Conservation (phyloP, 2,329 filamentous ascomycete genomes). For the Chrysosphaeria jannelii region DNA sequence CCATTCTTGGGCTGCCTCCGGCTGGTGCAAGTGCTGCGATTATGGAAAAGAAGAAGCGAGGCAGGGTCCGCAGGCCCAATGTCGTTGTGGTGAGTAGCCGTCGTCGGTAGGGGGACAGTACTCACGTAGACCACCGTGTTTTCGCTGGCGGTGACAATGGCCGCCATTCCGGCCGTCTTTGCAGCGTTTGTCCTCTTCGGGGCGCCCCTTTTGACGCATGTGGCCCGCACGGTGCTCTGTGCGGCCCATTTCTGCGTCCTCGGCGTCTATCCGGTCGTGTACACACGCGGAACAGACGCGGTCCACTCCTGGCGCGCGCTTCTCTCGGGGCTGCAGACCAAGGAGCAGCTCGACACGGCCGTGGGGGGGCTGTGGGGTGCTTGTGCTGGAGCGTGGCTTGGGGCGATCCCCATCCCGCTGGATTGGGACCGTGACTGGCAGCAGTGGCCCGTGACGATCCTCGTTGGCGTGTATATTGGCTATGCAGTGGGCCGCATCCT, state of each 20-base stretch:
- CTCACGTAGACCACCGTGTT: conserved; percentile 14
- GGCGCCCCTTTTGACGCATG: conserved; percentile 61
- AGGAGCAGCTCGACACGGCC: conserved; percentile 40
- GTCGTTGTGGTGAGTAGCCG: conserved; percentile 15
- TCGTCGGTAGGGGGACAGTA: neutral
- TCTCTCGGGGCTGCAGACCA: conserved; percentile 22
- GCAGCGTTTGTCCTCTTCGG: conserved; percentile 59
- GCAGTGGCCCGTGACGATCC: conserved; percentile 80
- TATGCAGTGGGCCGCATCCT: conserved; percentile 38
- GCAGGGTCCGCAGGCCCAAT: conserved; percentile 14
- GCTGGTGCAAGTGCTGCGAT: conserved; percentile 15
- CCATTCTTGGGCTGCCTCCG: conserved; percentile 29
- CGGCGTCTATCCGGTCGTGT: conserved; percentile 51
- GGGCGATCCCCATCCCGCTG: conserved; percentile 78
- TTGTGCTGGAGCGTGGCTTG: conserved; percentile 62
- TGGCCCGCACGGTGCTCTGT: conserved; percentile 47
- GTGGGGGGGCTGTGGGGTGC: conserved; percentile 61
- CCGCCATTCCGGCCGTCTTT: conserved; percentile 34
- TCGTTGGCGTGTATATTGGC: conserved; percentile 56
- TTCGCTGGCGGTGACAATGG: conserved; percentile 27
- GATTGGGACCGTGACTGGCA: conserved; percentile 99
- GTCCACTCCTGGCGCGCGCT: conserved; percentile 35
- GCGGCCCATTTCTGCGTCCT: conserved; percentile 60
- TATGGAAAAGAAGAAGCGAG: conserved; percentile 19
- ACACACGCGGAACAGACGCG: conserved; percentile 51